Evolutionary conservation across 2,329 filamentous ascomycete genomes (phyloP).

Genomic region (Emergomyces africanus): DNA sequence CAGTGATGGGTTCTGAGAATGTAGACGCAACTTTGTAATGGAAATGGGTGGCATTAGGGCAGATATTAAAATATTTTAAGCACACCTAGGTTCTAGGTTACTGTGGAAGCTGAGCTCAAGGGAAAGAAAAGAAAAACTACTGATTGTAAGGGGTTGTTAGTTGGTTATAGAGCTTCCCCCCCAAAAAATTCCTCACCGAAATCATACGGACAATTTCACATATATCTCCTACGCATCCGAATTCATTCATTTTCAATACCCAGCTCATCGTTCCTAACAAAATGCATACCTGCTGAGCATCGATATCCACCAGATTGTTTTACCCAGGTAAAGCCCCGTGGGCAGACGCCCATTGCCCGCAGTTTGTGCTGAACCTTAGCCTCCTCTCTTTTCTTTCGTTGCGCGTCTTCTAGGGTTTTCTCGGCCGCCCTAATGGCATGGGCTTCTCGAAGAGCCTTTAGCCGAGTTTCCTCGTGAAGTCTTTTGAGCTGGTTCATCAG

Average conservation of each 20-base stretch:
- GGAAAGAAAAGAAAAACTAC: background rate
- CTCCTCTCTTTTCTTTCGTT: constrained; percentile 29
- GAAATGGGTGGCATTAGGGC: no score
- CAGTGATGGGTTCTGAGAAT: background rate
- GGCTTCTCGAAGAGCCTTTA: constrained; percentile 17
- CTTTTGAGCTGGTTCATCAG: background rate
- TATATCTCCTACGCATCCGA: background rate
- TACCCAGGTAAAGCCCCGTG: constrained; percentile 48
- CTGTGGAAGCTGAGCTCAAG: background rate
- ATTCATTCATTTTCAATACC: background rate
- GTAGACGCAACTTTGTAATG: no score
- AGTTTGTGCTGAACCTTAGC: constrained; percentile 36
- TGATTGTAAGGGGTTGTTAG: no score
- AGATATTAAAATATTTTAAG: no score
- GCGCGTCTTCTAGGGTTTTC: constrained; percentile 25
- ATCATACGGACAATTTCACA: background rate
- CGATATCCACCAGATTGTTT: constrained; percentile 46
- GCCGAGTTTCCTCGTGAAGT: constrained; percentile 16
- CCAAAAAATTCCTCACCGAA: background rate
- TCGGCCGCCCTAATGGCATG: constrained; percentile 30
- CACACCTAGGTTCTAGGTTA: background rate
- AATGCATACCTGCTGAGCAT: constrained; percentile 51
- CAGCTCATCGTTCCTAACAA: constrained; percentile 29
- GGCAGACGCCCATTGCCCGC: constrained; percentile 42
- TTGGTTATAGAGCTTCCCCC: background rate